phyloP scores from a whole-genome alignment of 176 grass and related monocot genomes.

The Oryza glaberrima region DNA sequence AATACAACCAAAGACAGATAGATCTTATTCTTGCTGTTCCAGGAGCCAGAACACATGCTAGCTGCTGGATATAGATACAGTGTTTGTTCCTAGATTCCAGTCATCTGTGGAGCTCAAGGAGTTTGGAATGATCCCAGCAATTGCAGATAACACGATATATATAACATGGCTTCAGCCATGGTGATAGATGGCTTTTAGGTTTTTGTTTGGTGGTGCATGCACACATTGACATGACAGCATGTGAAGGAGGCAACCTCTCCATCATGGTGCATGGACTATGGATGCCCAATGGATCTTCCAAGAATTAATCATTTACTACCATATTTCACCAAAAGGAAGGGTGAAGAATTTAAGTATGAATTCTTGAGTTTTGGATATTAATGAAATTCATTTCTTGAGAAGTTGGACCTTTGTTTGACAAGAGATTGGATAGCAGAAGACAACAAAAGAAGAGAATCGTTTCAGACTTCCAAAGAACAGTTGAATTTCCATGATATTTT shows the following conservation, averaged over 20 bases:
- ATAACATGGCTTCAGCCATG: conserved; percentile 26
- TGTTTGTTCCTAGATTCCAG: conserved; percentile 29
- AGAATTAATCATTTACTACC: conserved; percentile 30
- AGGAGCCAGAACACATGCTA: conserved; percentile 49
- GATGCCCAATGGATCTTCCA: conserved; percentile 38
- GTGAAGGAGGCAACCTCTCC: conserved; percentile 41
- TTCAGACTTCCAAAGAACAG: conserved; percentile 11
- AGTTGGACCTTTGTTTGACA: conserved; percentile 8
- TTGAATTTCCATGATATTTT: neutral
- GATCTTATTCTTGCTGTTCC: conserved; percentile 31
- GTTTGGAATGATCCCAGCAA: conserved; percentile 24
- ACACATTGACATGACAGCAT: conserved; percentile 56
- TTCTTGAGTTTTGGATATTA: neutral
- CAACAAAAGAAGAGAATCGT: conserved; percentile 47
- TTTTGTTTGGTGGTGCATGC: conserved; percentile 49
- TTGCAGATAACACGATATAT: conserved; percentile 35
- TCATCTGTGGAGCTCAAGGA: conserved; percentile 14
- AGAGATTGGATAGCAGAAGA: neutral
- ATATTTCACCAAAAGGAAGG: neutral
- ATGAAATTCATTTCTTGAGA: neutral
- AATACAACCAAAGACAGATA: neutral
- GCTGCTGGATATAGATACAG: neutral
- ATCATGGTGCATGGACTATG: conserved; percentile 56
- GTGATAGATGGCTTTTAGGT: conserved; percentile 44
- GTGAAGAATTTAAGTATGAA: neutral